A percentile compares a stretch with the other conserved stretches of the same genome.
phyloP scores from a whole-genome alignment of 306 rosid genomes.

The Lagenaria siceraria region DNA sequence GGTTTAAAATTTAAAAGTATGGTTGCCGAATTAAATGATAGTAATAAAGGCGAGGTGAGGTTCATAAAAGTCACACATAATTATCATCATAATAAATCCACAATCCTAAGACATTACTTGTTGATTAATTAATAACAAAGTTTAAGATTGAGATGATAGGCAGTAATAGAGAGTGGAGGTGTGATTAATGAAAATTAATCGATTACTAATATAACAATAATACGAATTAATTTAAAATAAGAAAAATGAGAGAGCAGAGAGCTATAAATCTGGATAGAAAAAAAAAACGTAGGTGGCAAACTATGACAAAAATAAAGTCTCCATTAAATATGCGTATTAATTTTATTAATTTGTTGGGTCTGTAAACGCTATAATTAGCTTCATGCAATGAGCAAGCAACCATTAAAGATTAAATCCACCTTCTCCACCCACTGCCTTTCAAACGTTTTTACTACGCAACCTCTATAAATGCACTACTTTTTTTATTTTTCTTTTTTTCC shows the following conservation, averaged over 20 bases:
- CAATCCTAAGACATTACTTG: slow-evolving; percentile 2
- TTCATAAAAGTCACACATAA: slow-evolving; percentile 5
- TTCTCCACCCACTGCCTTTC: slow-evolving; percentile 43
- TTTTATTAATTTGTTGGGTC: slow-evolving; percentile 61
- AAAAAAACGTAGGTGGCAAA: slow-evolving; percentile 48
- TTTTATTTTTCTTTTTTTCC: background rate
- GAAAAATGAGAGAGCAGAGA: background rate
- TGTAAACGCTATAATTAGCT: slow-evolving; percentile 62
- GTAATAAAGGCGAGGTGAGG: background rate
- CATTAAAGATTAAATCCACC: slow-evolving; percentile 30
- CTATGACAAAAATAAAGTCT: slow-evolving; percentile 42
- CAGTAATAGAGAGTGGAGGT: background rate
- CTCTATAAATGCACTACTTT: background rate
- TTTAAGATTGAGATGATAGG: background rate
- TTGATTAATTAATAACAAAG: background rate
- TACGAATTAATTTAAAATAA: background rate
- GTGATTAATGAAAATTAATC: background rate
- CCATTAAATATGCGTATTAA: slow-evolving; percentile 52
- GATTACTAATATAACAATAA: background rate
- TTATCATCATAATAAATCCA: background rate
- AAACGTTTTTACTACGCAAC: slow-evolving; percentile 44
- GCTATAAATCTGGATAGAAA: slow-evolving; percentile 12
- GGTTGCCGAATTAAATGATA: background rate
- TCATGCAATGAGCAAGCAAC: slow-evolving; percentile 40
- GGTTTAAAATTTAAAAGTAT: background rate